These are phyloP conservation scores for Polysphondylium violaceum DNA, from an alignment of 78 protist genomes.

Conservation along the genomic window DNA sequence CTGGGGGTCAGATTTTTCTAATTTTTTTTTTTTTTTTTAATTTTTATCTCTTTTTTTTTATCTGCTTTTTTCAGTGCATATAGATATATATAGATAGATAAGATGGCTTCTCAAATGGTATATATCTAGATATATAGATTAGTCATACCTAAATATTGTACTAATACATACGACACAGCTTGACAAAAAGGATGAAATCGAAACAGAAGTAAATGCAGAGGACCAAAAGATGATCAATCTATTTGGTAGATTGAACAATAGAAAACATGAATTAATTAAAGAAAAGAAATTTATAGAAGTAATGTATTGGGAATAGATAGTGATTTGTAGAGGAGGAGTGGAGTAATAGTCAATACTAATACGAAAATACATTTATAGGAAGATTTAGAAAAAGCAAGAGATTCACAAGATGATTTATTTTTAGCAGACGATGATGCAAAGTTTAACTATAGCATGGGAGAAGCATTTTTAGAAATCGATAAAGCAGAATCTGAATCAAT, in stretches of 20 bases:
- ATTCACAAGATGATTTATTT: slow-evolving; percentile 66
- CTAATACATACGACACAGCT: neutral
- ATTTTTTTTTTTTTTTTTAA: no score
- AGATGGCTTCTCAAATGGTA: no score
- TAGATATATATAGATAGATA: no score
- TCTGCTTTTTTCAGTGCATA: neutral
- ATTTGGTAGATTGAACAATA: slow-evolving; percentile 69
- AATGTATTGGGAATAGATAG: neutral
- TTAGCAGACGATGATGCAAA: slow-evolving; percentile 53
- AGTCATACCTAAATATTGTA: no score
- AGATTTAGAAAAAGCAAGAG: slow-evolving; percentile 64
- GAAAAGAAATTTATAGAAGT: slow-evolving; percentile 38
- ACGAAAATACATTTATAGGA: slow-evolving; percentile 23
- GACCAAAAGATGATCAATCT: slow-evolving; percentile 72
- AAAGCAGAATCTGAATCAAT: slow-evolving; percentile 51
- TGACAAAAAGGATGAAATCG: slow-evolving; percentile 56
- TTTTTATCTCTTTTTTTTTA: no score
- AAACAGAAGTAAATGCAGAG: slow-evolving; percentile 21
- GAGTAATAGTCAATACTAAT: neutral
- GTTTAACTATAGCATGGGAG: slow-evolving; percentile 65
- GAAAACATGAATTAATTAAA: slow-evolving; percentile 61
- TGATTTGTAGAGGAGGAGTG: neutral
- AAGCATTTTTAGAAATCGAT: slow-evolving; percentile 40
- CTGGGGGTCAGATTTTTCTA: neutral
- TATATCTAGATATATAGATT: no score